These are phyloP conservation scores for Wallacemonas sp. DNA, from an alignment of 208 protist genomes.

Conservation along the genomic window DNA sequence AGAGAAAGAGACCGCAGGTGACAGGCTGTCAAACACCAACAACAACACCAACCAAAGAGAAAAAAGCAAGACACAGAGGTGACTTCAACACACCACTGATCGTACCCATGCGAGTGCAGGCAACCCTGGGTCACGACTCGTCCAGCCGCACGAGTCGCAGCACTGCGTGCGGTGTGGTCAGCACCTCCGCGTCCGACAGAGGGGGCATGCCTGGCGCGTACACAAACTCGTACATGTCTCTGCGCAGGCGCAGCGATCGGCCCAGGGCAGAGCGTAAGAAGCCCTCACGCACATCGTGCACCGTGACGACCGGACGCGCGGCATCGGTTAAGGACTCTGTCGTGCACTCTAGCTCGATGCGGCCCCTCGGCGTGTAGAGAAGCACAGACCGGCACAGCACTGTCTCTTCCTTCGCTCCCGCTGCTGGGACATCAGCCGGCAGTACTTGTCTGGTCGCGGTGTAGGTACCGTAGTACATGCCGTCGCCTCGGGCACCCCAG, in stretches of 20 bases:
- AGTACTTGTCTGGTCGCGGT: neutral
- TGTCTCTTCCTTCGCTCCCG: neutral
- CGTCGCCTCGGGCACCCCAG: neutral
- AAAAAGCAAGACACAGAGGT: slow-evolving; percentile 9
- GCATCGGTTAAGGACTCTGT: neutral
- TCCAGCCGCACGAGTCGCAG: slow-evolving; percentile 25
- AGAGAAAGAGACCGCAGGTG: neutral
- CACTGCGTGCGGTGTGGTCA: slow-evolving; percentile 32
- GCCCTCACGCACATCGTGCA: slow-evolving; percentile 43
- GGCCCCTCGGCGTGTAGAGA: slow-evolving; percentile 41
- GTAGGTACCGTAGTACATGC: slow-evolving; percentile 3
- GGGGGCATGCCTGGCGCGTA: slow-evolving; percentile 32
- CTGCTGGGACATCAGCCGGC: no score
- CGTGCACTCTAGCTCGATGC: slow-evolving; percentile 36
- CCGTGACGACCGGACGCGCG: slow-evolving; percentile 12
- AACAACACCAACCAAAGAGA: slow-evolving; percentile 10
- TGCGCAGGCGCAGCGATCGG: slow-evolving; percentile 31
- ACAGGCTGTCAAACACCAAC: neutral
- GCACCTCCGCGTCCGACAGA: slow-evolving; percentile 20
- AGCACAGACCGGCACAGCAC: slow-evolving; percentile 24
- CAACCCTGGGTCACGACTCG: no score
- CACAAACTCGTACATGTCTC: slow-evolving; percentile 18
- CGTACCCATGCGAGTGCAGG: no score
- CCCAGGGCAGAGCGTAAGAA: slow-evolving; percentile 47
- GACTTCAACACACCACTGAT: neutral